A percentile compares a stretch with the other conserved stretches of the same genome.
phyloP scores from a whole-genome alignment of 2,329 filamentous ascomycete genomes.

The Fusarium sp. region DNA sequence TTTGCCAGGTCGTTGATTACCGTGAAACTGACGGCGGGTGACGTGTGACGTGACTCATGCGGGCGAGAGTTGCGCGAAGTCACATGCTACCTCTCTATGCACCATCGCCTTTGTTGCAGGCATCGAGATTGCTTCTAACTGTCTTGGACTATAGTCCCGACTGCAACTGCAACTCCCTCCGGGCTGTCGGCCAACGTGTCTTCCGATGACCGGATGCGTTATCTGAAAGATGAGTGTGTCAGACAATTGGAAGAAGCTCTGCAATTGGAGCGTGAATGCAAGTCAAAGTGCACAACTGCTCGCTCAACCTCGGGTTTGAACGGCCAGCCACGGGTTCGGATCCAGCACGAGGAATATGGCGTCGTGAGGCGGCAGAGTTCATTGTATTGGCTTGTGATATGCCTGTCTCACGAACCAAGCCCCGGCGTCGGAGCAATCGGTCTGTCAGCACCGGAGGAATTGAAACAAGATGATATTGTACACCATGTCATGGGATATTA shows the following conservation, averaged over 20 bases:
- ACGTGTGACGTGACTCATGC: conserved; percentile 47
- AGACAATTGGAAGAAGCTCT: no score
- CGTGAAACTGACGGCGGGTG: background rate
- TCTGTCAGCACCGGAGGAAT: background rate
- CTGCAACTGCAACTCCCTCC: background rate
- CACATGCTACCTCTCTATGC: conserved; percentile 41
- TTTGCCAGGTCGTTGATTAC: background rate
- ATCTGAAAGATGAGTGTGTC: no score
- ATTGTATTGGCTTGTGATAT: background rate
- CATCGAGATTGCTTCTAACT: background rate
- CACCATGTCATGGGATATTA: background rate
- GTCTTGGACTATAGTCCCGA: background rate
- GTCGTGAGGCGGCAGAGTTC: background rate
- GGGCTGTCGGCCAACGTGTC: background rate
- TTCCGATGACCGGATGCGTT: background rate
- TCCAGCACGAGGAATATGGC: background rate
- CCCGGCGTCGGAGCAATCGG: background rate
- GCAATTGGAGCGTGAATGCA: background rate
- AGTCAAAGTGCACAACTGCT: background rate
- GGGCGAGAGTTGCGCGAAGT: conserved; percentile 51
- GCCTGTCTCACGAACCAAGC: background rate
- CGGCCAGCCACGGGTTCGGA: conserved; percentile 15
- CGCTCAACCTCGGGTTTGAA: background rate
- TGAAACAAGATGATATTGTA: background rate
- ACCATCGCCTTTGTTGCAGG: no score